Evolutionary conservation across 2,329 filamentous ascomycete species (phyloP).

Genomic region (Waltergamsia citrina): DNA sequence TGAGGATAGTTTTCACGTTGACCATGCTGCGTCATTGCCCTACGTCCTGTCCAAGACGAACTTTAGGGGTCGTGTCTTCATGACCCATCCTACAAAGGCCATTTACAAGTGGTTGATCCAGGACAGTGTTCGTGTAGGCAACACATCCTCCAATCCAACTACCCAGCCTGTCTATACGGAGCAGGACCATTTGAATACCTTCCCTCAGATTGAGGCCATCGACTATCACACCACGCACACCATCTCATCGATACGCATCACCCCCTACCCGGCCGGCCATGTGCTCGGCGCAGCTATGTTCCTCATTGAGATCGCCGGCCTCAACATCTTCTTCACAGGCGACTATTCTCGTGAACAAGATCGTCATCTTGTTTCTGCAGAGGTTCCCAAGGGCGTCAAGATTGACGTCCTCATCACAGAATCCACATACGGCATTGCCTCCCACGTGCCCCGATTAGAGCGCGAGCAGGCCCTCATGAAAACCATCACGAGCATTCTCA

Average conservation of each 20-base stretch:
- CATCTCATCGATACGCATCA: slow-evolving; percentile 92
- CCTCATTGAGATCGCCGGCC: slow-evolving; percentile 88
- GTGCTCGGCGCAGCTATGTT: slow-evolving; percentile 99
- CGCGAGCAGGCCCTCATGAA: slow-evolving; percentile 93
- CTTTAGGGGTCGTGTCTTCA: slow-evolving; percentile 93
- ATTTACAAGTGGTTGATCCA: slow-evolving; percentile 99
- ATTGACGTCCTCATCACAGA: slow-evolving; percentile 96
- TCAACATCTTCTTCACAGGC: slow-evolving; percentile 95
- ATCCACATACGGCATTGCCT: slow-evolving; percentile 93
- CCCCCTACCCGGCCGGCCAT: slow-evolving; percentile 92
- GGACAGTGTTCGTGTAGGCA: slow-evolving; percentile 86
- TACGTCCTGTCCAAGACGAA: slow-evolving; percentile 98
- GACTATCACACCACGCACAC: slow-evolving; percentile 98
- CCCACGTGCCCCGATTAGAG: slow-evolving; percentile 82
- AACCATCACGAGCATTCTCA: slow-evolving; percentile 81
- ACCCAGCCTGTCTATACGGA: slow-evolving; percentile 86
- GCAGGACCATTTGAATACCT: slow-evolving; percentile 87
- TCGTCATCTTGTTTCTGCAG: slow-evolving; percentile 86
- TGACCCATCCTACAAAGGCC: slow-evolving; percentile 98
- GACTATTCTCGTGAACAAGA: slow-evolving; percentile 97
- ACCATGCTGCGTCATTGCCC: slow-evolving; percentile 96
- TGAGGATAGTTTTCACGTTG: slow-evolving; percentile 79
- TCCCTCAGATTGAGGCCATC: slow-evolving; percentile 91
- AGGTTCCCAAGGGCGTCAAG: slow-evolving; percentile 80
- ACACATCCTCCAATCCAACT: slow-evolving; percentile 51